phyloP scores from a whole-genome alignment of 2,329 filamentous ascomycete genomes.

The Aspergillus melleus region DNA sequence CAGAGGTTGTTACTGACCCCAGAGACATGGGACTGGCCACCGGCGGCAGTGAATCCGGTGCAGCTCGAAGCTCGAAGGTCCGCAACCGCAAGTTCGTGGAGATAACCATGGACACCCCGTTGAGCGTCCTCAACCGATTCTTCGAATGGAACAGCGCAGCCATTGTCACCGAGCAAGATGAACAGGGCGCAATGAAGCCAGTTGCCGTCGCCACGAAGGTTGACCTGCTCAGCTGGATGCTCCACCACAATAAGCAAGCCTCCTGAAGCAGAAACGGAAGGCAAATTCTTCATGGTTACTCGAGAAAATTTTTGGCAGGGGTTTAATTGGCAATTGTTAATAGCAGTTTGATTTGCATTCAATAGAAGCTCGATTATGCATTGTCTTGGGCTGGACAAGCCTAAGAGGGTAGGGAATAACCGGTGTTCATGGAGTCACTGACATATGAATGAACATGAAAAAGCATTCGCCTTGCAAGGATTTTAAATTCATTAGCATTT shows the following conservation, averaged over 20 bases:
- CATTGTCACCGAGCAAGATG: slow-evolving; percentile 78
- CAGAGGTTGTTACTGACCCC: slow-evolving; percentile 88
- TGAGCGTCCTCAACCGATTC: slow-evolving; percentile 83
- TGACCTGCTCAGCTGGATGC: slow-evolving; percentile 88
- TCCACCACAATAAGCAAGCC: slow-evolving; percentile 57
- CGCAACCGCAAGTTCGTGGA: slow-evolving; percentile 77
- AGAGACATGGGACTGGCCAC: slow-evolving; percentile 56
- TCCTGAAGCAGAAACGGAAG: slow-evolving; percentile 1
- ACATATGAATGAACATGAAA: not conserved
- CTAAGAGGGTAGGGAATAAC: not conserved
- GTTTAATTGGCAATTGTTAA: not conserved
- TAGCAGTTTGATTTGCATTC: not conserved
- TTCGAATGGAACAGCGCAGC: slow-evolving; percentile 98
- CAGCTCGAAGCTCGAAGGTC: slow-evolving; percentile 39
- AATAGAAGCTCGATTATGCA: not conserved
- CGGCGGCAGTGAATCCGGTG: slow-evolving; percentile 12
- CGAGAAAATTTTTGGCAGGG: not conserved
- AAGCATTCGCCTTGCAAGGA: too few relatives aligned
- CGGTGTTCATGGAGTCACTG: not conserved
- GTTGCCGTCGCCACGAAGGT: slow-evolving; percentile 95
- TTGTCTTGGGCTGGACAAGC: not conserved
- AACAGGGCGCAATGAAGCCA: slow-evolving; percentile 67
- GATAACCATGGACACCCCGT: slow-evolving; percentile 86
- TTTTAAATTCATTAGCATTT: not conserved
- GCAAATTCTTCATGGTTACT: not conserved